phyloP scores from a whole-genome alignment of 1,139 yeast species.

The Taiozyma onychis region DNA sequence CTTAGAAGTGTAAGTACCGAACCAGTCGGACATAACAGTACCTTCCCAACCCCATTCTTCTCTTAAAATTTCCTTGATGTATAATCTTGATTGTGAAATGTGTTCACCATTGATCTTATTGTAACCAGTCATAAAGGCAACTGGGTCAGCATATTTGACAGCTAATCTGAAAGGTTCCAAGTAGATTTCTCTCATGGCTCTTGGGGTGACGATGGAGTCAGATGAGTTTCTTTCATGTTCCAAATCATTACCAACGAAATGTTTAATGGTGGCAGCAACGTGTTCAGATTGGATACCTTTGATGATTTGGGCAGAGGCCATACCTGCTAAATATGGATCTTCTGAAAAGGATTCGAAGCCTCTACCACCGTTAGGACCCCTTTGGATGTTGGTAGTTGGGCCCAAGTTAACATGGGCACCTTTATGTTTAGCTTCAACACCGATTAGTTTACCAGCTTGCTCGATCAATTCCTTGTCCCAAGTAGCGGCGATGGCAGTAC shows the following conservation, averaged over 20 bases:
- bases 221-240: slow-evolving; percentile 49
- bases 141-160: slow-evolving; percentile 41
- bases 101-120: slow-evolving; percentile 56
- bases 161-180: slow-evolving; percentile 59
- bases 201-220: slow-evolving; percentile 43
- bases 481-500: slow-evolving; percentile 32
- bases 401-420: slow-evolving; percentile 59
- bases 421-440: slow-evolving; percentile 43
- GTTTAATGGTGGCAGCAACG: slow-evolving; percentile 53
- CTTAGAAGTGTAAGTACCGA: slow-evolving; percentile 47
- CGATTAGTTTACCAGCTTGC: slow-evolving; percentile 44
- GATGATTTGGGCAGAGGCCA: slow-evolving; percentile 42
- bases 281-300: slow-evolving; percentile 49
- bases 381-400: slow-evolving; percentile 48
- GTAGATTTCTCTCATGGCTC: slow-evolving; percentile 59
- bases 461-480: slow-evolving; percentile 37
- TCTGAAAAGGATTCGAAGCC: slow-evolving; percentile 59
- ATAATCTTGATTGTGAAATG: slow-evolving; percentile 39
- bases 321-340: slow-evolving; percentile 54
- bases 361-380: slow-evolving; percentile 62
- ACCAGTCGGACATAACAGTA: slow-evolving; percentile 58
- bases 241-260: slow-evolving; percentile 55
- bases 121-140: slow-evolving; percentile 53
- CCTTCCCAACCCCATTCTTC: slow-evolving; percentile 56
- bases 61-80: slow-evolving; percentile 42